Percentiles rank a stretch among this genome's conserved stretches.
phyloP scores from a whole-genome alignment of 352 stramenopile species.

The Phytophthora hybrid region DNA sequence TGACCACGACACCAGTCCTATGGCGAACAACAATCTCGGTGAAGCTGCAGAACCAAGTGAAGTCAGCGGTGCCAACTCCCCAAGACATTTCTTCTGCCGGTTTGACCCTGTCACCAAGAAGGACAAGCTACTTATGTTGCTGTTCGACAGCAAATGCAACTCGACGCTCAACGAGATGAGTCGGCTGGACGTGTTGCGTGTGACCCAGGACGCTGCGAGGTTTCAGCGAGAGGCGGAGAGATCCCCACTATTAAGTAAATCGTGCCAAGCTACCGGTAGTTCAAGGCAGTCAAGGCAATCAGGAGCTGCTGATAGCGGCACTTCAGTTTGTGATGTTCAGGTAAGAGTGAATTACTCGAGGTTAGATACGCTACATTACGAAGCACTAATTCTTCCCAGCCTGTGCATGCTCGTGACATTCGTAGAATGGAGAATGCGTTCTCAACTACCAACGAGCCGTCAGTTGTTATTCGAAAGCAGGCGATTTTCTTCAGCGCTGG shows the following conservation, averaged over 20 bases:
- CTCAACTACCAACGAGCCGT: slow-evolving; percentile 55
- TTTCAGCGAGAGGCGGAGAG: not conserved
- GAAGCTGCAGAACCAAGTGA: not conserved
- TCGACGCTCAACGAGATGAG: slow-evolving; percentile 51
- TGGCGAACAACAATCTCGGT: not conserved
- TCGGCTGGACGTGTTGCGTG: slow-evolving; percentile 45
- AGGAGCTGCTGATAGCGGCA: not conserved
- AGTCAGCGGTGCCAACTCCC: slow-evolving; percentile 3
- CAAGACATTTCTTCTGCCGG: slow-evolving; percentile 27
- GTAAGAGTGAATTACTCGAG: not conserved
- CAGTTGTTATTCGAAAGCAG: slow-evolving; percentile 58
- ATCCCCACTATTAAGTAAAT: not conserved
- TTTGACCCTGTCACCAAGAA: slow-evolving; percentile 42
- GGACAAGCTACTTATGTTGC: slow-evolving; percentile 31
- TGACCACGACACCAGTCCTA: not conserved
- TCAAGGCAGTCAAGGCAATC: not conserved
- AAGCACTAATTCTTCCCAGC: slow-evolving; percentile 23
- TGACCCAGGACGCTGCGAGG: slow-evolving; percentile 50
- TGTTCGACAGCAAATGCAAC: slow-evolving; percentile 43
- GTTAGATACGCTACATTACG: not conserved
- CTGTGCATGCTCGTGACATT: slow-evolving; percentile 59
- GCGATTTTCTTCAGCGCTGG: slow-evolving; percentile 61
- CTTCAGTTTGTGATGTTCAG: not conserved
- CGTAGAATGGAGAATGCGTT: slow-evolving; percentile 68
- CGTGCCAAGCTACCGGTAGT: not conserved